Evolutionary conservation across 2,329 filamentous ascomycete genomes (phyloP).

Genomic region (Didymella keratinophila): DNA sequence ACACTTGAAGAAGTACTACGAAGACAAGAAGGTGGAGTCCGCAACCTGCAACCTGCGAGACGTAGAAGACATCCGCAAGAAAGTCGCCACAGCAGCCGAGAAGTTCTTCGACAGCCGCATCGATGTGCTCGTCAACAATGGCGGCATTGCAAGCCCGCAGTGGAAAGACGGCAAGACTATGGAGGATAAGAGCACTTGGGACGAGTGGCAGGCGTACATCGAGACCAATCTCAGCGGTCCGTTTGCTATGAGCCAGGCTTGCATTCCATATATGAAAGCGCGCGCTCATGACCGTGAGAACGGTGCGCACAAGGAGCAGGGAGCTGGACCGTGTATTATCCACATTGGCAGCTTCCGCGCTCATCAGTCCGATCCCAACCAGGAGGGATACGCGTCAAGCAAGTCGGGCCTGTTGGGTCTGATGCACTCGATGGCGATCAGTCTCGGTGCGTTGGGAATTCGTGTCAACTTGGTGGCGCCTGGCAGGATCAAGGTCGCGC

Average conservation of each 20-base stretch:
- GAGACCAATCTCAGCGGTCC: conserved; percentile 59
- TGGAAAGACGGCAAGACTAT: conserved; percentile 58
- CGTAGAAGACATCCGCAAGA: conserved; percentile 51
- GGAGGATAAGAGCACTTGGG: conserved; percentile 54
- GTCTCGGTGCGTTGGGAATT: conserved; percentile 54
- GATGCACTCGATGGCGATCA: conserved; percentile 60
- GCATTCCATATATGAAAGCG: conserved; percentile 57
- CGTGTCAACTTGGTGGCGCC: conserved; percentile 59
- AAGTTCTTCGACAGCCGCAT: conserved; percentile 54
- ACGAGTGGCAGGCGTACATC: conserved; percentile 57
- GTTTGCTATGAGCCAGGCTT: conserved; percentile 58
- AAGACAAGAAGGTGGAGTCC: conserved; percentile 46
- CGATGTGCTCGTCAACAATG: conserved; percentile 52
- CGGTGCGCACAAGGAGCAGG: conserved; percentile 39
- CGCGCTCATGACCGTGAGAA: conserved; percentile 33
- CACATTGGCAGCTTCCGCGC: conserved; percentile 58
- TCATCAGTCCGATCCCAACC: conserved; percentile 56
- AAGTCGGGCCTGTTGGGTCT: conserved; percentile 62
- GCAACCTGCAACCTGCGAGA: conserved; percentile 56
- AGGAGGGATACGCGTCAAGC: conserved; percentile 60
- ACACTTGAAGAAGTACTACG: conserved; percentile 50
- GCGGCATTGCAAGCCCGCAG: conserved; percentile 48
- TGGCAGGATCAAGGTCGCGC: conserved; percentile 57
- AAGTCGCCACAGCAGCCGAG: conserved; percentile 52
- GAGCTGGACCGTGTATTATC: conserved; percentile 56